Evolutionary conservation across 495 filamentous ascomycete species (phyloP).

Genomic region (Aspergillus egyptiacus): DNA sequence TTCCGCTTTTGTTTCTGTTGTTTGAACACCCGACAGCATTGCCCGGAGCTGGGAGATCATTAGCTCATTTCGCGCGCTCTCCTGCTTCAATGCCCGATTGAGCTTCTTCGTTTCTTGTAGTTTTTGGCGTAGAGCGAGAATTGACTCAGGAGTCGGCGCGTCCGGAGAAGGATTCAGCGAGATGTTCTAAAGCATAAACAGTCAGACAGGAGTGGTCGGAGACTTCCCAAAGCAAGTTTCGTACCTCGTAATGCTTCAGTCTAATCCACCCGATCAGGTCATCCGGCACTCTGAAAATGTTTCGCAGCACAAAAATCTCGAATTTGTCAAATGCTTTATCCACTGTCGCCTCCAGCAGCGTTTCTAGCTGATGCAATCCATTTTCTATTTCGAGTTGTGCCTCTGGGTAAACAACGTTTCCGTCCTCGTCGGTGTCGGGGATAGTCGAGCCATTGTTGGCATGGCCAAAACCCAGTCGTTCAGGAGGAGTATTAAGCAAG

Average conservation of each 20-base stretch:
- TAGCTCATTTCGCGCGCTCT: constrained; percentile 68
- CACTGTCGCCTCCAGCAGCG: constrained; percentile 74
- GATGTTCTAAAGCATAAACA: constrained; percentile 27
- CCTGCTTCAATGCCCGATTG: constrained; percentile 64
- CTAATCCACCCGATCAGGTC: constrained; percentile 71
- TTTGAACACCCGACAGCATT: constrained; percentile 40
- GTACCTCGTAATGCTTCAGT: constrained; percentile 78
- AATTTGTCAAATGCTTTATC: constrained; percentile 76
- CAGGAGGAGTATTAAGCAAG: constrained; percentile 63
- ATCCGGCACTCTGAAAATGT: constrained; percentile 72
- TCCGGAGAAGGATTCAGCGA: constrained; percentile 29
- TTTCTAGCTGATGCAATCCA: constrained; percentile 89
- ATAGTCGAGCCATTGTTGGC: constrained; percentile 39
- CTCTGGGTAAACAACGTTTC: constrained; percentile 48
- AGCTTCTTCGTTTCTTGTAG: constrained; percentile 77
- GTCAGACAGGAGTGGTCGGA: background rate
- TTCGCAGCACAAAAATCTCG: constrained; percentile 79
- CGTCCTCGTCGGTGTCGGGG: constrained; percentile 49
- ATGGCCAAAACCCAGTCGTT: constrained; percentile 65
- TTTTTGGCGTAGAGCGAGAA: constrained; percentile 66
- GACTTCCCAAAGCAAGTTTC: constrained; percentile 18
- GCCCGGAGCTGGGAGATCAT: constrained; percentile 60
- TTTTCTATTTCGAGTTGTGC: constrained; percentile 78
- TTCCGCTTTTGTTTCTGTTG: constrained; percentile 23
- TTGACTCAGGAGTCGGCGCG: constrained; percentile 54